Evolutionary conservation across 768 basidiomycete genomes (phyloP), one percentile per base, ranked within the genome.

Genomic region (Calocera cornea): DNA sequence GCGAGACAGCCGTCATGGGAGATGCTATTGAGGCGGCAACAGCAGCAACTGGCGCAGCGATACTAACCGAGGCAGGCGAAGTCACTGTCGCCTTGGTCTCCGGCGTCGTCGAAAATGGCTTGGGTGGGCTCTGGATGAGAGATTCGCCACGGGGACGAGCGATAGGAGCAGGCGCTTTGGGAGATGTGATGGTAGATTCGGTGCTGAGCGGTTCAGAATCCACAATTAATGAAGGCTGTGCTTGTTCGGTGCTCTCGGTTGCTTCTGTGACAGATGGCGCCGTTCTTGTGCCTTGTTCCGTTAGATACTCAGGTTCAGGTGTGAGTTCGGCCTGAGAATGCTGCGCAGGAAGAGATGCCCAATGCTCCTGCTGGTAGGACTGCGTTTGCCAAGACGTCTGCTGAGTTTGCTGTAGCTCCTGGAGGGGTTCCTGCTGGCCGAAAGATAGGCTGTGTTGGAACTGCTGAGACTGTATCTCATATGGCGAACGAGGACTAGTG

Each of bases 31-130:
- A 38, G 67, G 70, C 65, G 34, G 69, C 67, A 31, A 67, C 64
- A 34, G 66, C 65, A 22, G 72, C 60, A 67, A 67, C 68, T n/a
- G 67, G 87, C 36, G 87, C 87, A 69, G 83, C 84, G 22, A 82
- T 79, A 87, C 89, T 90, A 17, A 85, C 83, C 49, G 82, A 78
- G 72, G 87, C 87, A 17, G 77, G 66, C 40, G 75, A 77, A 31
- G 72, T 64, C n/a, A 69, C 33, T 8, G 72, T 69, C 17, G 72
- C 68, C 33, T 74, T 69, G n/a, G 50, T 54, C 3, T 72, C 67
- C 27, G 71, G 49, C 12, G 77, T 73, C 7, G 65, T 27, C 19
- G 71, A 68, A 19, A 70, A 49, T 34, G 69, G 67, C 49, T 41
- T 67, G 50, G 68, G 66, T 34, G 70, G 71, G 19, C 69, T 66